phyloP scores from a whole-genome alignment of 1,139 yeast species.

The Scheffersomyces illinoinensis region DNA sequence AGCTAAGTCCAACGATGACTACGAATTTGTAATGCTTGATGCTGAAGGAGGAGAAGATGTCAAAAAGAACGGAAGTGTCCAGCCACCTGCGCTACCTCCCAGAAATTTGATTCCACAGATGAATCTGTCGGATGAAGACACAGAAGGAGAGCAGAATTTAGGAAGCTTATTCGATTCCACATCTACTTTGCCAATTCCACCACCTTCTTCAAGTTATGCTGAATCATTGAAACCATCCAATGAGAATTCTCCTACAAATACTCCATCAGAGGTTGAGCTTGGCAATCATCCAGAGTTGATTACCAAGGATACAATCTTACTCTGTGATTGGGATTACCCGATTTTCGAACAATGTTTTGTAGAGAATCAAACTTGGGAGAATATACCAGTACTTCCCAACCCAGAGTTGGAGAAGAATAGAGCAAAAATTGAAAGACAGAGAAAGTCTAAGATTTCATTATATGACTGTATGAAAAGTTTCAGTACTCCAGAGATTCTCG shows the following conservation, averaged over 20 bases:
- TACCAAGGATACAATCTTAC: conserved; percentile 48
- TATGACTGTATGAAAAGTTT: conserved; percentile 76
- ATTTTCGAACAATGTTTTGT: conserved; percentile 52
- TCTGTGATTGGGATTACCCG: conserved; percentile 70
- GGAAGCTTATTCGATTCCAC: conserved; percentile 20
- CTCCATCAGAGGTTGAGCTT: conserved; percentile 4
- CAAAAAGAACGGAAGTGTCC: conserved; percentile 2
- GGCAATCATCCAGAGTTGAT: conserved; percentile 25
- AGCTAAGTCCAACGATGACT: conserved; percentile 23
- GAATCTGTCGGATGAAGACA: conserved; percentile 19
- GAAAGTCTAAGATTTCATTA: conserved; percentile 57
- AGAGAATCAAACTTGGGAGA: conserved; percentile 53
- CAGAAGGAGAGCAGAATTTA: conserved; percentile 17
- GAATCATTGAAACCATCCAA: conserved; percentile 23
- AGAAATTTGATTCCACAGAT: conserved; percentile 4
- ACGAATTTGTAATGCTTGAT: conserved; percentile 23
- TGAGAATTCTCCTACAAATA: conserved; percentile 21
- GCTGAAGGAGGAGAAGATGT: conserved; percentile 5
- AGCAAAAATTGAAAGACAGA: conserved; percentile 36
- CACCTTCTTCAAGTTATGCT: conserved; percentile 19
- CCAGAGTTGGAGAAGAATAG: conserved; percentile 52
- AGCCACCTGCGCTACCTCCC: not conserved
- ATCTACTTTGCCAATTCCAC: conserved; percentile 11
- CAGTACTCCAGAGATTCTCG: conserved; percentile 79
- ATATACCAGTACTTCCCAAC: conserved; percentile 51